Evolutionary conservation across 306 rosid species (phyloP).

Genomic region (apple (Malus domestica)): DNA sequence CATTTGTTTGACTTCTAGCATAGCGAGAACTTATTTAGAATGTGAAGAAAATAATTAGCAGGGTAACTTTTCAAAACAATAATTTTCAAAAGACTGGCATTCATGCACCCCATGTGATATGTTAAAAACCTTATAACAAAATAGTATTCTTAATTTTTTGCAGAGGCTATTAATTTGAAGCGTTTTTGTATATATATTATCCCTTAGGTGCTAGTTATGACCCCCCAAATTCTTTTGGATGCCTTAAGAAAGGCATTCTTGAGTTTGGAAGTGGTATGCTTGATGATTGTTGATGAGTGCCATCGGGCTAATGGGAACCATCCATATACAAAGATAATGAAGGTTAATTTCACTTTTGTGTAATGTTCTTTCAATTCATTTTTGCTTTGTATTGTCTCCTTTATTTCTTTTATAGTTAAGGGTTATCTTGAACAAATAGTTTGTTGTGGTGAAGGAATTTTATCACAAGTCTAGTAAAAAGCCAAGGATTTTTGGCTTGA

Average conservation of each 20-base stretch:
- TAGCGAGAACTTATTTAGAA: not conserved
- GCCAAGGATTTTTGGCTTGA: conserved; percentile 91
- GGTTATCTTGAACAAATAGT: conserved; percentile 5
- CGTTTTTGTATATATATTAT: conserved; percentile 9
- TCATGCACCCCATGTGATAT: not conserved
- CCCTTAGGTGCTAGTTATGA: conserved; percentile 75
- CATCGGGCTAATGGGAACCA: conserved; percentile 81
- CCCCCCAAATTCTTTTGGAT: conserved; percentile 88
- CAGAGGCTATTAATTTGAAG: not conserved
- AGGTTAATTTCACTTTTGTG: conserved; percentile 38
- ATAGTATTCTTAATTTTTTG: not conserved
- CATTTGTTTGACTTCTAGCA: not conserved
- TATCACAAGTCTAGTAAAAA: conserved; percentile 63
- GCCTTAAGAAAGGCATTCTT: conserved; percentile 75
- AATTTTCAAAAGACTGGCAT: not conserved
- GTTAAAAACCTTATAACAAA: not conserved
- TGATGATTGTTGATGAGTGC: conserved; percentile 81
- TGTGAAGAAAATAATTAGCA: not conserved
- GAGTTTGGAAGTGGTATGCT: conserved; percentile 49
- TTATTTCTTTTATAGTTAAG: conserved; percentile 1
- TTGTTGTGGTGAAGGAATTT: conserved; percentile 64
- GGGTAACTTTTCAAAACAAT: not conserved
- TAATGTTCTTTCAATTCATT: not conserved
- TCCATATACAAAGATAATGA: conserved; percentile 81
- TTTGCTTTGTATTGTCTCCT: conserved; percentile 12